Base-by-base conservation (phyloP, 2,329 filamentous ascomycete species). In the Botrytis squamosa region DNA sequence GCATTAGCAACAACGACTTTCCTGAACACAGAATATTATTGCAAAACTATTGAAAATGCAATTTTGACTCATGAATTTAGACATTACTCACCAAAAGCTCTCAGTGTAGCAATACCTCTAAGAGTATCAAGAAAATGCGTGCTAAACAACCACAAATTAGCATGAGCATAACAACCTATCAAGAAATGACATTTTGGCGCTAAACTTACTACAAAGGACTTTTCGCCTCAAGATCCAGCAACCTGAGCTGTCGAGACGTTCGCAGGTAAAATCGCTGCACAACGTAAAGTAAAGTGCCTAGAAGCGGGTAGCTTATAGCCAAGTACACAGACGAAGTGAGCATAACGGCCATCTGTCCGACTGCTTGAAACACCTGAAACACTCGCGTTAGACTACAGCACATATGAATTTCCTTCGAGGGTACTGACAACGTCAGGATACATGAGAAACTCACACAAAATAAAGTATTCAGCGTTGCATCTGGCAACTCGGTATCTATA, bases 201-300 rank as follows among this genome's bases (percentile, higher is more conserved):
- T 8, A 14, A 25, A 73, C 74, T 52, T 71, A 76, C 70, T 84
- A 86, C 0, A 87, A 78, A 1, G 85, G 85, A 0, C 83, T 82
- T 63, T 79, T 79, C 0, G 76, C 73, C 76, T 86, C 85, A 16
- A 87, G 78, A 64, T 86, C 85, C 59, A 87, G 77, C 42, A 85
- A 81, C 71, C 85, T 83, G 7, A 87, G 74, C 75, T 86, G 85
- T 3, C 85, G 82, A 3, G 84, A 85, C 3, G 85, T 86, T 8
- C 84, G 82, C 22, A 87, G 8, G 84, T 80, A 87, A 69, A 84
- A 80, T 64, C 83, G 84, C 74, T 85, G 84, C 33, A 79, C 59
- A 0, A 71, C 33, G 29, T 71, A 77, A 5, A 76, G 49, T 22
- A 73, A n/a, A 9, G 20, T 66, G 25, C 52, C 62, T 4, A 75